Evolutionary conservation across 345 rosid genomes (phyloP).

Genomic region (Populus pruinosa): DNA sequence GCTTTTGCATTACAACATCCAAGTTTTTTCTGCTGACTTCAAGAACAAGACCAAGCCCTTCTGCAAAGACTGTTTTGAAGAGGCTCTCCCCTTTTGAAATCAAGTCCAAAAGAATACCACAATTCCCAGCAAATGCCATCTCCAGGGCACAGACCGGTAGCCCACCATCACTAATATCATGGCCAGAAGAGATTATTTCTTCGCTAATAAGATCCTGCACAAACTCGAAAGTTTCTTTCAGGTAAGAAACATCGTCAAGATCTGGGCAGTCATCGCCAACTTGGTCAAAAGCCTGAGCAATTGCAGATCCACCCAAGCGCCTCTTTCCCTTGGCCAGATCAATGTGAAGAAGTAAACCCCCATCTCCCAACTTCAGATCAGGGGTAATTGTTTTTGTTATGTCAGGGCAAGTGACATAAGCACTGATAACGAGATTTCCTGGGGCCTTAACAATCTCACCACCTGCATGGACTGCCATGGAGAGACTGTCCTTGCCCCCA

Average conservation of each 20-base stretch:
- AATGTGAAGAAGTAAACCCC: conserved; percentile 68
- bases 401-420: conserved; percentile 78
- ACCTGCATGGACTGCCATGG: conserved; percentile 84
- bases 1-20: conserved; percentile 53
- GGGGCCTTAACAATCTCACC: conserved; percentile 93
- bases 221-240: conserved; percentile 62
- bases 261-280: conserved; percentile 87
- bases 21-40: conserved; percentile 68
- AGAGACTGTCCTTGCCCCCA: conserved; percentile 93
- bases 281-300: conserved; percentile 84
- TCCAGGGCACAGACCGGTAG: conserved; percentile 66
- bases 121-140: conserved; percentile 95
- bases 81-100: conserved; percentile 55
- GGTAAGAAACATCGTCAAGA: conserved; percentile 72
- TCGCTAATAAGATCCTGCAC: conserved; percentile 63
- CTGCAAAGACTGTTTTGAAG: conserved; percentile 77
- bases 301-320: conserved; percentile 84
- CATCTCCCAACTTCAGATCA: conserved; percentile 71
- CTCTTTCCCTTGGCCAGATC: conserved; percentile 85
- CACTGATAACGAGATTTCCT: conserved; percentile 90
- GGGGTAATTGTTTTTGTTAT: conserved; percentile 90
- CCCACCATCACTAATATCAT: conserved; percentile 95
- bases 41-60: conserved; percentile 79
- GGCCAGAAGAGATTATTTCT: conserved; percentile 78
- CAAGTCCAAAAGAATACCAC: conserved; percentile 57